Conservation (phyloP, 441 rosid genomes). For the Erysimum cheiri region DNA sequence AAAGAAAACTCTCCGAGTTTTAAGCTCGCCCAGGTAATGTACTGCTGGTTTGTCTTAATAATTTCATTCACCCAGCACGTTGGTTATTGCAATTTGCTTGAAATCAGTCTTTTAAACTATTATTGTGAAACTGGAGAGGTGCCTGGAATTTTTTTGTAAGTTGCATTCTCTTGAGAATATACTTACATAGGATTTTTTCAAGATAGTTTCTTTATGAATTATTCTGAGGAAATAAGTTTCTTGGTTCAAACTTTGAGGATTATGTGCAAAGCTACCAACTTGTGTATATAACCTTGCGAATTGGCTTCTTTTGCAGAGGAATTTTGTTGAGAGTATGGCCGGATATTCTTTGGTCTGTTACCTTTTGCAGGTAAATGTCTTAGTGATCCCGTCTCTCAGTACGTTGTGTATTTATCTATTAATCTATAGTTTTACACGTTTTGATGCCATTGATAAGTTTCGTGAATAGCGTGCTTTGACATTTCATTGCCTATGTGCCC, state of each 20-base stretch:
- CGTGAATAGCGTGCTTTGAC: not conserved
- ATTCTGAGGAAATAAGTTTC: conserved; percentile 13
- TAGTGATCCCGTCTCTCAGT: not conserved
- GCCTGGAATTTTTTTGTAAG: not conserved
- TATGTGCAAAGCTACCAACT: conserved; percentile 5
- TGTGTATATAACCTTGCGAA: conserved; percentile 12
- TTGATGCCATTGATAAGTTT: conserved; percentile 1
- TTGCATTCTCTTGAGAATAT: conserved; percentile 10
- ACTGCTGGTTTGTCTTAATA: conserved; percentile 25
- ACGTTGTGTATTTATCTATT: conserved; percentile 15
- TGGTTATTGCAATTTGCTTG: conserved; percentile 11
- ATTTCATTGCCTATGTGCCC: conserved; percentile 1
- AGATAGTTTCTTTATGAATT: conserved; percentile 7
- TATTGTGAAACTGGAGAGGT: conserved; percentile 7
- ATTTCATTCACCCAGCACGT: conserved; percentile 19
- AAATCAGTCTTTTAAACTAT: conserved; percentile 27
- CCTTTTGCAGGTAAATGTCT: conserved; percentile 78
- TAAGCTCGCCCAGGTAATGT: conserved; percentile 95
- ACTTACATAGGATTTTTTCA: conserved; percentile 16
- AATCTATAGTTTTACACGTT: not conserved
- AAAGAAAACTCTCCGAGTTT: conserved; percentile 85
- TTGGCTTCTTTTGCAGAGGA: conserved; percentile 72
- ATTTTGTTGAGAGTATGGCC: conserved; percentile 85
- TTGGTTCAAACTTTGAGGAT: conserved; percentile 22
- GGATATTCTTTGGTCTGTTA: conserved; percentile 99